Percentiles rank a stretch among this genome's conserved stretches.
Conservation (phyloP, 305 asterid genomes). For the Fraxinus sp. region DNA sequence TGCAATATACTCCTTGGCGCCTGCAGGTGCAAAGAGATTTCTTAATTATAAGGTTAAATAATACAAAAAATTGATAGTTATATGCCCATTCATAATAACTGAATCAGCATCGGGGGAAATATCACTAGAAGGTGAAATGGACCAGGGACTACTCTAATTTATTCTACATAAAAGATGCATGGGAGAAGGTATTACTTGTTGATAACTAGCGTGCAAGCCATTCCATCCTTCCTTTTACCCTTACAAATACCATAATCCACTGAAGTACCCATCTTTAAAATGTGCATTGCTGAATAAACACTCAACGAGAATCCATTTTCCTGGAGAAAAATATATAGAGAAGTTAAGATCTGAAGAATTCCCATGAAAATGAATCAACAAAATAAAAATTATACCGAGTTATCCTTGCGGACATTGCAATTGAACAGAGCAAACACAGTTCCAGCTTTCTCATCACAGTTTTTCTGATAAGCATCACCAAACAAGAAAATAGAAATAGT, state of each 20-base stretch:
- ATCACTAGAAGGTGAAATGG: background rate
- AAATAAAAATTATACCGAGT: conserved; percentile 41
- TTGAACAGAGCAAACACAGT: conserved; percentile 68
- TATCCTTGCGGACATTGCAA: conserved; percentile 69
- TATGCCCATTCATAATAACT: background rate
- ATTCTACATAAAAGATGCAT: conserved; percentile 14
- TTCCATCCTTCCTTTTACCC: conserved; percentile 72
- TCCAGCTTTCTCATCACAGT: conserved; percentile 61
- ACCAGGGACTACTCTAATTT: background rate
- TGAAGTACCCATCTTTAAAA: conserved; percentile 74
- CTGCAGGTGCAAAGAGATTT: conserved; percentile 38
- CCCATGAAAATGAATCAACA: conserved; percentile 9
- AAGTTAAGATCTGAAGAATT: conserved; percentile 14
- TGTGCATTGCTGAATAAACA: conserved; percentile 62
- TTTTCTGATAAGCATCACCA: conserved; percentile 84
- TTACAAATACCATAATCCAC: conserved; percentile 75
- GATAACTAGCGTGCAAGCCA: conserved; percentile 56
- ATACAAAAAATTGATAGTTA: background rate
- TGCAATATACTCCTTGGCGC: conserved; percentile 60
- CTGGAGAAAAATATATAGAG: conserved; percentile 36
- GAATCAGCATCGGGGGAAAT: background rate
- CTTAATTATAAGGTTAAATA: background rate
- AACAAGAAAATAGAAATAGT: conserved; percentile 69
- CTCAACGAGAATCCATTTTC: conserved; percentile 78
- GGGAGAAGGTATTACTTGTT: conserved; percentile 49